Evolutionary conservation across 139 green algal genomes (phyloP).

Genomic region (Closterium sp.): DNA sequence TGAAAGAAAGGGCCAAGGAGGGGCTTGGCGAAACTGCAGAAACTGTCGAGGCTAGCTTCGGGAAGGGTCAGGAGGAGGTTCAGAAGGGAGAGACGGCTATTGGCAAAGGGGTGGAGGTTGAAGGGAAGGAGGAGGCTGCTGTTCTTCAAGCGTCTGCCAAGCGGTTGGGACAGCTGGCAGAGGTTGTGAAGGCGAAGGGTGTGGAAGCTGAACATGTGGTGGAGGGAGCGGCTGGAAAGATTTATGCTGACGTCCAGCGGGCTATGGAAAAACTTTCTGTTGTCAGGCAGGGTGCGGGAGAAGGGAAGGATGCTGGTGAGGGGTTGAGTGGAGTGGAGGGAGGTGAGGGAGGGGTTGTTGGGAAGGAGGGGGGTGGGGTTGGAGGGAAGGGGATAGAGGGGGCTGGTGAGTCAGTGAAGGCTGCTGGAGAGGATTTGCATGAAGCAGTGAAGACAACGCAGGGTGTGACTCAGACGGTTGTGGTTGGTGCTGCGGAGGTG

Average conservation of each 20-base stretch:
- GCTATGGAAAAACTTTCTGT: not conserved
- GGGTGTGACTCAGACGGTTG: not conserved
- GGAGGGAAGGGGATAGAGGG: not conserved
- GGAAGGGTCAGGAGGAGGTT: not conserved
- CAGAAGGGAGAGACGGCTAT: not conserved
- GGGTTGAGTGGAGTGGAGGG: too few species aligned
- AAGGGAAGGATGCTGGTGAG: not conserved
- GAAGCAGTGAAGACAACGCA: not conserved
- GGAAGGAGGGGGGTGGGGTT: too few species aligned
- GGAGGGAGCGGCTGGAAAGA: not conserved
- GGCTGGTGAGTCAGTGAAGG: not conserved
- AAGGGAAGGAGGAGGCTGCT: not conserved
- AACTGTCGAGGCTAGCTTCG: not conserved
- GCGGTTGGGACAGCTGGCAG: not conserved
- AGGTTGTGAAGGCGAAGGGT: not conserved
- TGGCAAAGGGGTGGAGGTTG: not conserved
- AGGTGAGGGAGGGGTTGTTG: too few species aligned
- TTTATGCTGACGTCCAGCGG: not conserved
- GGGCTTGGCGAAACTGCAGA: not conserved
- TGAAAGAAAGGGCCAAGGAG: not conserved
- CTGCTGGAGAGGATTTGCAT: not conserved
- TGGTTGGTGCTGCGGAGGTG: not conserved
- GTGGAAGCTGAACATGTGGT: not conserved
- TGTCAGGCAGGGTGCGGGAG: too few species aligned
- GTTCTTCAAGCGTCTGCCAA: not conserved